These are phyloP conservation scores for Apiosordaria backusii DNA, from an alignment of 495 filamentous ascomycete genomes.

Conservation along the genomic window DNA sequence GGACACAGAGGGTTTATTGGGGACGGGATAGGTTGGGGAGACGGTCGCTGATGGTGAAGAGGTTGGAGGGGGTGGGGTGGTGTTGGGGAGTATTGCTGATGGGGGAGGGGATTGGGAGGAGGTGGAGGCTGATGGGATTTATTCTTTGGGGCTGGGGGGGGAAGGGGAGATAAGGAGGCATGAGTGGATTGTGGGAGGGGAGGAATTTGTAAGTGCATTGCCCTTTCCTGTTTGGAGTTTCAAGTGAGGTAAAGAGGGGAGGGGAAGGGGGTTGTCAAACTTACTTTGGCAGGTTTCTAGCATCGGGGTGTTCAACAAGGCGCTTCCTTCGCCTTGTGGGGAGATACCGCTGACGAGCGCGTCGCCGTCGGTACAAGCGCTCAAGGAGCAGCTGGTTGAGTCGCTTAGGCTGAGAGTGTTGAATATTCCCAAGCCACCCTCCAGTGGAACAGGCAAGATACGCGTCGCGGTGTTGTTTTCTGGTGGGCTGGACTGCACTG, in stretches of 20 bases:
- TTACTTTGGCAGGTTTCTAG: conserved; percentile 52
- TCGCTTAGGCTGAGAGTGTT: conserved; percentile 64
- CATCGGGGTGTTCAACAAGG: conserved; percentile 60
- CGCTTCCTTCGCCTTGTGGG: conserved; percentile 35
- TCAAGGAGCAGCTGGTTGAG: conserved; percentile 57
- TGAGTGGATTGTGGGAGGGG: conserved; percentile 24
- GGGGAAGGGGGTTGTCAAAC: conserved; percentile 32
- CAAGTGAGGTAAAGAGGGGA: neutral
- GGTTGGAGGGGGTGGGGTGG: conserved; percentile 48
- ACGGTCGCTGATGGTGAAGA: conserved; percentile 67
- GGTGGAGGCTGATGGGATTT: conserved; percentile 77
- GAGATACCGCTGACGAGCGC: conserved; percentile 39
- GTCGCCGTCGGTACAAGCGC: conserved; percentile 52
- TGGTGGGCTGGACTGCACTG: conserved; percentile 87
- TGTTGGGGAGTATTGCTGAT: conserved; percentile 73
- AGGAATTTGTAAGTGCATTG: conserved; percentile 41
- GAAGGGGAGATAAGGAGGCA: conserved; percentile 4
- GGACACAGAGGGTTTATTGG: conserved; percentile 61
- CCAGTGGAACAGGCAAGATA: conserved; percentile 30
- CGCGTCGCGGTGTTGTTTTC: conserved; percentile 86
- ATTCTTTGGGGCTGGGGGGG: conserved; percentile 53
- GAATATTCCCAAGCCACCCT: conserved; percentile 60
- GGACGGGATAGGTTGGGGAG: conserved; percentile 83
- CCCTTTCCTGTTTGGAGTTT: neutral
- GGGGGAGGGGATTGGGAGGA: conserved; percentile 63